phyloP scores from a whole-genome alignment of 495 filamentous ascomycete species.

The Pyrenula aspistea region DNA sequence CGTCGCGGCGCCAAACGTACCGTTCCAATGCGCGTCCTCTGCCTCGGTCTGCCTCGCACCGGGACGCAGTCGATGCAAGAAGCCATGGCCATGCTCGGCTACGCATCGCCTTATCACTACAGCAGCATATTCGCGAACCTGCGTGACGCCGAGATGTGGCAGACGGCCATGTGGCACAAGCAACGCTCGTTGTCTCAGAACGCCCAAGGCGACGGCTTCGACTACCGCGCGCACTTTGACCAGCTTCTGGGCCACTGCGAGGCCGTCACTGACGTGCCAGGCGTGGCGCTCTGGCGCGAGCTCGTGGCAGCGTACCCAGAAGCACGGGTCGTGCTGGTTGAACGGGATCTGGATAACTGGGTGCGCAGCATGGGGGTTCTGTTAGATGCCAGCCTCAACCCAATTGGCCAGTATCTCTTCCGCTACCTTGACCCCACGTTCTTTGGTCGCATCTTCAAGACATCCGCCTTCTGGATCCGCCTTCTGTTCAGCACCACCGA shows the following conservation, averaged over 20 bases:
- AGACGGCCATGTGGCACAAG: constrained; percentile 2
- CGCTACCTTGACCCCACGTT: not conserved
- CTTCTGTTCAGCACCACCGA: not conserved
- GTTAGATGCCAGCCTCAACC: not conserved
- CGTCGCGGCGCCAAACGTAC: constrained; percentile 47
- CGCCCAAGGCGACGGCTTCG: not conserved
- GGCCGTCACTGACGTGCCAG: constrained; percentile 56
- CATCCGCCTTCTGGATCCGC: not conserved
- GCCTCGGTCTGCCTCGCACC: constrained; percentile 49
- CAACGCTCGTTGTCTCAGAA: constrained; percentile 5
- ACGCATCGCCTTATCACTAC: constrained; percentile 15
- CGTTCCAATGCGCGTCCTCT: constrained; percentile 55
- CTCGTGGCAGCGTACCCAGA: constrained; percentile 59
- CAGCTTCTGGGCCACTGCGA: constrained; percentile 53
- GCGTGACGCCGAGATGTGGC: constrained; percentile 22
- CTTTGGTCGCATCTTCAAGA: not conserved
- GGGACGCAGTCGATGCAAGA: constrained; percentile 33
- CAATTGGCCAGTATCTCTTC: not conserved
- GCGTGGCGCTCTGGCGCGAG: constrained; percentile 52
- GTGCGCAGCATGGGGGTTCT: constrained; percentile 16
- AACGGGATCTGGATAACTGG: constrained; percentile 50
- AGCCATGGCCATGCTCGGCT: constrained; percentile 15
- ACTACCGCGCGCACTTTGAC: constrained; percentile 47
- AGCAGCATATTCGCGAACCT: constrained; percentile 17
- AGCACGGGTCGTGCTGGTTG: constrained; percentile 53